phyloP scores from a whole-genome alignment of 2,329 filamentous ascomycete species.

The Fusarium acutatum region DNA sequence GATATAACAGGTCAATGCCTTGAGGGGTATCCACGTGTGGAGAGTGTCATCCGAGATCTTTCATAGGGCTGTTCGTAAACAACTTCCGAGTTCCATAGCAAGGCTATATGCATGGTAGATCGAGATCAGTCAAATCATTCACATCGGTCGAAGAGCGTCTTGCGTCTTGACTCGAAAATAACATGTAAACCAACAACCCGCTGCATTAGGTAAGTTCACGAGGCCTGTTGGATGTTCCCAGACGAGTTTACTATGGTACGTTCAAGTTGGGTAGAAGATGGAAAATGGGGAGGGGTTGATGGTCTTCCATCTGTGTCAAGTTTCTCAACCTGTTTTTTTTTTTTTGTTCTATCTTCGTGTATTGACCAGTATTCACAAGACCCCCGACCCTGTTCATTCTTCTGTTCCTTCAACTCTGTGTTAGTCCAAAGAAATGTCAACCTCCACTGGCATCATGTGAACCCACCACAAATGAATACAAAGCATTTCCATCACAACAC shows the following conservation, averaged over 20 bases:
- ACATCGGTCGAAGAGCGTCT: not conserved
- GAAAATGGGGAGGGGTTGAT: not conserved
- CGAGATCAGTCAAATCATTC: not conserved
- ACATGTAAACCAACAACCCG: not conserved
- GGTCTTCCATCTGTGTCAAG: not conserved
- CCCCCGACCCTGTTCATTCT: not conserved
- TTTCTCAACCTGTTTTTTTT: not conserved
- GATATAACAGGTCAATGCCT: not conserved
- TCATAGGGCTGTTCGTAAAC: not conserved
- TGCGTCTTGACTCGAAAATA: not conserved
- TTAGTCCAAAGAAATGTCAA: not conserved
- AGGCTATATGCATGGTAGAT: not conserved
- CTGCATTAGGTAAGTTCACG: not conserved
- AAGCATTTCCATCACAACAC: accelerated
- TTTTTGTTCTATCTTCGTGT: not conserved
- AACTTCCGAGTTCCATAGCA: not conserved
- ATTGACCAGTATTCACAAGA: not conserved
- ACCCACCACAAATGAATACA: not conserved
- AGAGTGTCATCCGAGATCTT: not conserved
- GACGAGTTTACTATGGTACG: too few relatives aligned
- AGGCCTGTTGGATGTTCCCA: not conserved
- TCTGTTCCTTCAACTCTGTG: not conserved
- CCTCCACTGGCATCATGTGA: not conserved
- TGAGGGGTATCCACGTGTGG: not conserved
- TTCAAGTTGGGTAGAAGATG: not conserved